Evolutionary conservation across 2,329 filamentous ascomycete genomes (phyloP).

Genomic region (Paecilomyces formosus): DNA sequence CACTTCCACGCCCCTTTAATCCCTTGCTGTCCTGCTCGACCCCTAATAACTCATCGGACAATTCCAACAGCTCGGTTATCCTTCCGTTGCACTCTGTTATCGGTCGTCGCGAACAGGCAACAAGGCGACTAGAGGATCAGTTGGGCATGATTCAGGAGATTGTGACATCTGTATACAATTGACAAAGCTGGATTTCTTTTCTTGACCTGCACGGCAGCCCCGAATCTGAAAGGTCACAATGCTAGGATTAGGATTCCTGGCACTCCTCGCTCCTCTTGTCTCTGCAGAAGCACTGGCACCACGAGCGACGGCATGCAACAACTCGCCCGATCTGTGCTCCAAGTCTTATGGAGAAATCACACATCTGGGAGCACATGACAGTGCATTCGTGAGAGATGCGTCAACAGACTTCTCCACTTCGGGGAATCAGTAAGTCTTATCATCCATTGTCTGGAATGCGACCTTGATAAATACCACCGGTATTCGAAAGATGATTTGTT

Average conservation of each 20-base stretch:
- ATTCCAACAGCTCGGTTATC: neutral
- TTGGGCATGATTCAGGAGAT: neutral
- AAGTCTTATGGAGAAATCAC: constrained; percentile 69
- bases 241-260: constrained; percentile 20
- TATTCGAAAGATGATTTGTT: neutral
- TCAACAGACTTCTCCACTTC: constrained; percentile 55
- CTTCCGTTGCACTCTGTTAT: neutral
- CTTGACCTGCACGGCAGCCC: neutral
- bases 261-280: constrained; percentile 18
- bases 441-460: neutral
- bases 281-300: constrained; percentile 20
- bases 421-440: constrained; percentile 58
- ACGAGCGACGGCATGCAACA: constrained; percentile 61
- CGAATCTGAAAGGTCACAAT: constrained; percentile 11
- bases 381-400: constrained; percentile 60
- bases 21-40: neutral
- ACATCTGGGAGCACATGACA: constrained; percentile 69
- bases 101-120: neutral
- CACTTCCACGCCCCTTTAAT: neutral
- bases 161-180: neutral
- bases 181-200: neutral
- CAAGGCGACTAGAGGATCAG: neutral
- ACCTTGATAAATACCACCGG: neutral
- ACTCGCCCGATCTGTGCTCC: constrained; percentile 66
- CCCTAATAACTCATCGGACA: neutral